phyloP scores from a whole-genome alignment of 2,329 filamentous ascomycete genomes.

The Verticillium longisporum region DNA sequence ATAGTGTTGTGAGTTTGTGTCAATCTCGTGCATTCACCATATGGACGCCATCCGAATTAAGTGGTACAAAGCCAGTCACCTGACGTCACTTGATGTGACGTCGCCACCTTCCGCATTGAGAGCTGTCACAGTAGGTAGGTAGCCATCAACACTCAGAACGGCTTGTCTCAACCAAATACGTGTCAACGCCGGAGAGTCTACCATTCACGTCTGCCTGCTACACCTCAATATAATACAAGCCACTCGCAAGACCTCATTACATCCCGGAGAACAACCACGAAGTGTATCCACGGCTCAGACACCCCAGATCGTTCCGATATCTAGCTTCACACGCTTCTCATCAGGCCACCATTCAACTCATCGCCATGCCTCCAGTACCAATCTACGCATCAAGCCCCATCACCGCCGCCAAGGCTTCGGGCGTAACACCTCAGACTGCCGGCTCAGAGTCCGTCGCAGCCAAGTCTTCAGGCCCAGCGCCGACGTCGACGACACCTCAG shows the following conservation, averaged over 20 bases:
- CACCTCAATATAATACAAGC: neutral
- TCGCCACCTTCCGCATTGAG: conserved; percentile 1
- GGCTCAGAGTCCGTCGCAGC: conserved; percentile 14
- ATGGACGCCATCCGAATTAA: neutral
- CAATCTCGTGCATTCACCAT: neutral
- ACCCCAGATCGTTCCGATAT: neutral
- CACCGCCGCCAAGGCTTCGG: conserved; percentile 46
- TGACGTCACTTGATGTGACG: conserved; percentile 3
- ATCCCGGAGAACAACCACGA: neutral
- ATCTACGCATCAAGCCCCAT: conserved; percentile 55
- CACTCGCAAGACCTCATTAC: neutral
- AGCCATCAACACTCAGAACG: no score
- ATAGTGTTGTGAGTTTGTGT: neutral
- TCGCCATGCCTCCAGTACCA: conserved; percentile 50
- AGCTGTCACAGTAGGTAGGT: neutral
- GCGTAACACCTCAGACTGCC: conserved; percentile 38
- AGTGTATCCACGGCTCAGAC: neutral
- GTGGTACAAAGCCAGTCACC: neutral
- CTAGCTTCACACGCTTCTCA: neutral
- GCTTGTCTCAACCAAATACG: neutral
- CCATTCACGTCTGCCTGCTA: neutral
- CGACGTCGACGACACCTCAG: conserved; percentile 3
- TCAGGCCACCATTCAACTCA: neutral
- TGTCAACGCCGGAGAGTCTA: neutral
- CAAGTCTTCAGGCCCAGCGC: conserved; percentile 1